phyloP scores from a whole-genome alignment of 805 yeast species.

The Babjeviella inositovora region DNA sequence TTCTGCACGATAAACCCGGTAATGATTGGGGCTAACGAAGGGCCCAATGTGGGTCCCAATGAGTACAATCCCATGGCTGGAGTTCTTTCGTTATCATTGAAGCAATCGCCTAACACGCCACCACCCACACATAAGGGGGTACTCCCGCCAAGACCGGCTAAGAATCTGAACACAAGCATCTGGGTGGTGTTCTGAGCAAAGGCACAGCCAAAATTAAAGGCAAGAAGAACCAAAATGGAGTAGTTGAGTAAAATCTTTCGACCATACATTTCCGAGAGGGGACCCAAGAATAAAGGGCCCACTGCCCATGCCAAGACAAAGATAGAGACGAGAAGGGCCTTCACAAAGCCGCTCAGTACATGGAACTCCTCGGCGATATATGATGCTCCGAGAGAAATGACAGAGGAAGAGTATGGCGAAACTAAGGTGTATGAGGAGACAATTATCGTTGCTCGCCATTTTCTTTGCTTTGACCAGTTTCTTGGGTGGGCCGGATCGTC shows the following conservation, averaged over 20 bases:
- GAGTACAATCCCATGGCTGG: slow-evolving; percentile 67
- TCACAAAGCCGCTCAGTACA: slow-evolving; percentile 21
- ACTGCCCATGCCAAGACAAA: slow-evolving; percentile 58
- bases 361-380: slow-evolving; percentile 26
- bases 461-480: slow-evolving; percentile 32
- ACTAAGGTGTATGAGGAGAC: slow-evolving; percentile 40
- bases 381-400: slow-evolving; percentile 42
- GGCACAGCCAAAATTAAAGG: slow-evolving; percentile 45
- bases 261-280: slow-evolving; percentile 54
- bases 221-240: slow-evolving; percentile 28
- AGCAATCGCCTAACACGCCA: slow-evolving; percentile 51
- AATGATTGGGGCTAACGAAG: slow-evolving; percentile 61
- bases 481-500: slow-evolving; percentile 50
- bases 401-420: slow-evolving; percentile 47
- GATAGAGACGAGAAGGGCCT: slow-evolving; percentile 40
- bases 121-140: slow-evolving; percentile 59
- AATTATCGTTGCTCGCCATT: slow-evolving; percentile 23
- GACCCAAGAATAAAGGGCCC: slow-evolving; percentile 53
- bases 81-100: slow-evolving; percentile 48
- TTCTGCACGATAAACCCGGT: slow-evolving; percentile 39
- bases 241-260: slow-evolving; percentile 35
- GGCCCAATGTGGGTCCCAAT: slow-evolving; percentile 71
- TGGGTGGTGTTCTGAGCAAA: slow-evolving; percentile 38
- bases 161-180: slow-evolving; percentile 38
- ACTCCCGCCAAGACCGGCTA: slow-evolving; percentile 55